Base-by-base conservation (phyloP, 1,284 basidiomycete species). In the Ustilago tritici region DNA sequence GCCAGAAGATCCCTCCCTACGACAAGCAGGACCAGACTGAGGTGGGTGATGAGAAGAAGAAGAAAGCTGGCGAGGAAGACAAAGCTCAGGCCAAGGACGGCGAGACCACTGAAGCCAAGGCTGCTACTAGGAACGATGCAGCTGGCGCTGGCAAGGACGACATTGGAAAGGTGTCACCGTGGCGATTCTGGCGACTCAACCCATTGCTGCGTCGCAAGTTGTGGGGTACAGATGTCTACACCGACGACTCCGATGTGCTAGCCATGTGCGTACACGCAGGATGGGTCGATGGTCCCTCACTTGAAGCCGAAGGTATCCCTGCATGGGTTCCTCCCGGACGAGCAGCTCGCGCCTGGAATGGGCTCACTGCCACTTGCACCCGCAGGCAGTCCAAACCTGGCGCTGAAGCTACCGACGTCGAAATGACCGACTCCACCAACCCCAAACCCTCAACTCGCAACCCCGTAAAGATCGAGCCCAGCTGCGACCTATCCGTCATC, bases 141-240 rank as follows among this genome's bases (percentile, higher is more conserved):
- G 54, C 19, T 12, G 34, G 15, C 3, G 31, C 38, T 47, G 19
- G 36, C 43, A 31, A 49, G 7, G 55, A 12, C 36, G 32, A 56
- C n/a, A 15, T 19, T 47, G 50, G 40, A 10, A 19, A 10, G 0
- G 57, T 46, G 2, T 68, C 62, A 0, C 80, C 81, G 1, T 82
- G 78, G 78, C 43, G 58, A 12, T 85, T 86, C 63, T 85, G 84
- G 83, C 60, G 65, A 23, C 69, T 81, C 35, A 74, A 69, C 9
- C 72, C 78, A 23, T 68, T 85, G 2, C 60, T 75, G 19, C 71
- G 74, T 19, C 82, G 88, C 40, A 84, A 87, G 47, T 80, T 89
- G 36, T 90, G 89, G 89, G 89, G 89, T 7, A 89, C 89, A 4
- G 89, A 90, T 61, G 88, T 90, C 43, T 90, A 90, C 78, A 90